Conservation (phyloP, 352 stramenopile species). For the Phytophthora tentaculata region DNA sequence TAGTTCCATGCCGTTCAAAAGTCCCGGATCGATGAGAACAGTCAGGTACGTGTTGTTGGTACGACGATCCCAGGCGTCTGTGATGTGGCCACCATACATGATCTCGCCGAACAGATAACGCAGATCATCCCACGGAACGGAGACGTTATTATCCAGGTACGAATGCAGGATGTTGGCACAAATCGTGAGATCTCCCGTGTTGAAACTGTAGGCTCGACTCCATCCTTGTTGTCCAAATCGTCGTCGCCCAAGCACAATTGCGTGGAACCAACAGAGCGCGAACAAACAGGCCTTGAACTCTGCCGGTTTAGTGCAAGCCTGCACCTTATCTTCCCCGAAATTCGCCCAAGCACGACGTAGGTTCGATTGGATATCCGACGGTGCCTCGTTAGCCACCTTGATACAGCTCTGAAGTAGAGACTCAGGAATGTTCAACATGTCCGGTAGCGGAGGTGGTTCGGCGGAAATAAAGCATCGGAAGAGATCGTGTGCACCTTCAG, state of each 20-base stretch:
- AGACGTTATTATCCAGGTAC: conserved; percentile 94
- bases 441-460: conserved; percentile 91
- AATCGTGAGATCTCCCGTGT: conserved; percentile 96
- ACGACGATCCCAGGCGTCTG: conserved; percentile 94
- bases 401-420: conserved; percentile 95
- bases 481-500: conserved; percentile 91
- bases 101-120: conserved; percentile 97
- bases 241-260: conserved; percentile 92
- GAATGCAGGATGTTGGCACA: conserved; percentile 94
- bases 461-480: conserved; percentile 97
- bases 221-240: conserved; percentile 95
- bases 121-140: conserved; percentile 95
- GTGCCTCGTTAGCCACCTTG: conserved; percentile 96
- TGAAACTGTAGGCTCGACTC: conserved; percentile 95
- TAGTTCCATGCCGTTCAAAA: conserved; percentile 93
- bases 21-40: conserved; percentile 87
- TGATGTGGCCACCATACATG: conserved; percentile 98
- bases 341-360: conserved; percentile 94
- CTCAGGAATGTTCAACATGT: conserved; percentile 97
- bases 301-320: conserved; percentile 85
- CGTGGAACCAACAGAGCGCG: conserved; percentile 96
- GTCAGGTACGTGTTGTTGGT: conserved; percentile 96
- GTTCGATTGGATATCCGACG: conserved; percentile 96
- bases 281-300: conserved; percentile 96
- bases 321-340: conserved; percentile 92